phyloP scores from a whole-genome alignment of 139 green algal genomes.

The Volvox africanus region DNA sequence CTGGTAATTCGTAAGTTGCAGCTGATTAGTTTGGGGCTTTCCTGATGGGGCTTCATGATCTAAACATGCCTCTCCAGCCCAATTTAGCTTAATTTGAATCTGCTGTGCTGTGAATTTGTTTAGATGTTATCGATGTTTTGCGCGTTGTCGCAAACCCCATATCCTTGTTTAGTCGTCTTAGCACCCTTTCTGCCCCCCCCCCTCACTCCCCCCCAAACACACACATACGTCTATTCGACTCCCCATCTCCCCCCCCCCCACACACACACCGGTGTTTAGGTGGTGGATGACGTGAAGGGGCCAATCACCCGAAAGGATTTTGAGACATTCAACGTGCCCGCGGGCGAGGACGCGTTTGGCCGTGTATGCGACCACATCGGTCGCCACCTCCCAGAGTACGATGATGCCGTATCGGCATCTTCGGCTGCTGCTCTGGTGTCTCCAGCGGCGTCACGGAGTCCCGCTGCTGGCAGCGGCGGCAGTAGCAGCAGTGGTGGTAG shows the following conservation, averaged over 20 bases:
- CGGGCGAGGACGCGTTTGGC: slow-evolving; percentile 60
- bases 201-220: background rate
- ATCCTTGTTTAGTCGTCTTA: too few species aligned
- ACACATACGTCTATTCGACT: too few species aligned
- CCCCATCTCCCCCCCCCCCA: too few species aligned
- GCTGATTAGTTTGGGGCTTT: too few species aligned
- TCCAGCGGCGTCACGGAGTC: background rate
- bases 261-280: slow-evolving; percentile 59
- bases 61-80: too few species aligned
- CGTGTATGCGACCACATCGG: slow-evolving; percentile 77
- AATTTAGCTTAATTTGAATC: too few species aligned
- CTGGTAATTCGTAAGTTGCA: too few species aligned
- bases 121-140: background rate
- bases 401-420: background rate
- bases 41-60: too few species aligned
- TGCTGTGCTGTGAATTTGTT: too few species aligned
- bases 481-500: slow-evolving; percentile 23
- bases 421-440: background rate
- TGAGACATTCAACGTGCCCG: slow-evolving; percentile 66
- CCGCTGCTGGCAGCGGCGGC: background rate
- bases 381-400: background rate
- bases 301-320: slow-evolving; percentile 87
- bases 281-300: slow-evolving; percentile 81
- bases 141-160: background rate
- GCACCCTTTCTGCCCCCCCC: too few species aligned